Conservation (phyloP, 139 green algal species). For the Micractinium sp. region DNA sequence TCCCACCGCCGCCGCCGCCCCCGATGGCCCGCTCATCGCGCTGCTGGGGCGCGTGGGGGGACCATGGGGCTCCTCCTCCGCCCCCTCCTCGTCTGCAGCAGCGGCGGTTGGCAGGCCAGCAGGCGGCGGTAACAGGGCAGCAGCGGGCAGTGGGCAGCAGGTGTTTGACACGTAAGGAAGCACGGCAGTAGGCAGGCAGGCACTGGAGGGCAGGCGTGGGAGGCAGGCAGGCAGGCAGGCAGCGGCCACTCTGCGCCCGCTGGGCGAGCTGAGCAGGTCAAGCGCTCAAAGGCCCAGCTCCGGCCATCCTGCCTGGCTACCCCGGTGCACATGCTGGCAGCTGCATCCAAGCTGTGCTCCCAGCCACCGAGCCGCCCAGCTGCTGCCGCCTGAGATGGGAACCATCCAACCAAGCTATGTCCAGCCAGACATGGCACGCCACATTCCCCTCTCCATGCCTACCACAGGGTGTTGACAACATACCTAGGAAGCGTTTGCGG, state of each 20-base stretch:
- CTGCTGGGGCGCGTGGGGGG: background rate
- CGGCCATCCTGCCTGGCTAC: too few species aligned
- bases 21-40: background rate
- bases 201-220: background rate
- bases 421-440: background rate
- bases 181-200: background rate
- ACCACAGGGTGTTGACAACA: background rate
- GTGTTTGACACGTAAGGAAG: background rate
- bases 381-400: too few species aligned
- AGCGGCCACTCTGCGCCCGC: too few species aligned
- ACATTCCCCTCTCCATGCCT: background rate
- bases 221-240: background rate
- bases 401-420: background rate
- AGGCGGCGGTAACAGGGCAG: background rate
- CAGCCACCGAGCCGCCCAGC: too few species aligned
- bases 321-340: too few species aligned
- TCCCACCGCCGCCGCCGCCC: background rate
- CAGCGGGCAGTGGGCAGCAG: background rate
- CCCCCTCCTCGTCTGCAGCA: background rate
- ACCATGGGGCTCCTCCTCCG: background rate
- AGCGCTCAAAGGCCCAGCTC: too few species aligned
- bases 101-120: background rate
- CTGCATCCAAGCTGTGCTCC: too few species aligned
- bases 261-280: too few species aligned
- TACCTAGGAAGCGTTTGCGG: conserved; percentile 30